These are phyloP conservation scores for Ogataea hybrid DNA, from an alignment of 1,139 yeast species.

Conservation along the genomic window DNA sequence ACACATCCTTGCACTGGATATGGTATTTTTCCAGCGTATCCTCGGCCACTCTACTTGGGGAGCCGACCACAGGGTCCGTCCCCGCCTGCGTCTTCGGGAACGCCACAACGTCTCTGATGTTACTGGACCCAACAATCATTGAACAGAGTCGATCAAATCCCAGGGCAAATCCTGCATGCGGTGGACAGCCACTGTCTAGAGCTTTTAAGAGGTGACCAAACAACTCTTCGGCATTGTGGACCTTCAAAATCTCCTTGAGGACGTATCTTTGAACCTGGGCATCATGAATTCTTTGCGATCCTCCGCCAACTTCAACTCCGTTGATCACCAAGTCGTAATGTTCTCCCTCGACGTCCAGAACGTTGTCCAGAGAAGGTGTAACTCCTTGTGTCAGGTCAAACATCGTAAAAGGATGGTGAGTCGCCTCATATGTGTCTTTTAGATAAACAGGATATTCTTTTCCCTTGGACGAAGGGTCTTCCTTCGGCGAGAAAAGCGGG, in stretches of 20 bases:
- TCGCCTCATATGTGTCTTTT: conserved; percentile 50
- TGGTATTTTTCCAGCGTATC: conserved; percentile 50
- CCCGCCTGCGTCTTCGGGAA: conserved; percentile 94
- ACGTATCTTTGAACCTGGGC: conserved; percentile 70
- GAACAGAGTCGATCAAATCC: conserved; percentile 95
- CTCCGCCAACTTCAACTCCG: conserved; percentile 97
- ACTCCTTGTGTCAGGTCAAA: conserved; percentile 33
- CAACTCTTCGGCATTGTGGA: conserved; percentile 53
- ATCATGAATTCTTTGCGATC: conserved; percentile 93
- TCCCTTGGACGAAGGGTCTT: conserved; percentile 26
- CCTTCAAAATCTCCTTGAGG: conserved; percentile 53
- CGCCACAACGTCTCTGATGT: conserved; percentile 91
- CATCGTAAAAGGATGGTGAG: conserved; percentile 98
- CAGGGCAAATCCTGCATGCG: conserved; percentile 95
- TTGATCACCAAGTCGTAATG: conserved; percentile 93
- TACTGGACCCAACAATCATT: conserved; percentile 70
- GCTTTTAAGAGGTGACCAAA: conserved; percentile 88
- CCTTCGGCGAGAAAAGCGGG: conserved; percentile 83
- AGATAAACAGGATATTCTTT: conserved; percentile 62
- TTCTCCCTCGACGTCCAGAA: conserved; percentile 71
- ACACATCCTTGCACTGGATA: conserved; percentile 28
- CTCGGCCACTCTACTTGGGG: conserved; percentile 67
- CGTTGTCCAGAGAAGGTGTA: conserved; percentile 1
- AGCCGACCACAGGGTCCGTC: conserved; percentile 79
- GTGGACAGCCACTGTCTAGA: conserved; percentile 91